Base-by-base conservation (phyloP, 1,139 yeast genomes). In the Nakaseomyces delphensis region DNA sequence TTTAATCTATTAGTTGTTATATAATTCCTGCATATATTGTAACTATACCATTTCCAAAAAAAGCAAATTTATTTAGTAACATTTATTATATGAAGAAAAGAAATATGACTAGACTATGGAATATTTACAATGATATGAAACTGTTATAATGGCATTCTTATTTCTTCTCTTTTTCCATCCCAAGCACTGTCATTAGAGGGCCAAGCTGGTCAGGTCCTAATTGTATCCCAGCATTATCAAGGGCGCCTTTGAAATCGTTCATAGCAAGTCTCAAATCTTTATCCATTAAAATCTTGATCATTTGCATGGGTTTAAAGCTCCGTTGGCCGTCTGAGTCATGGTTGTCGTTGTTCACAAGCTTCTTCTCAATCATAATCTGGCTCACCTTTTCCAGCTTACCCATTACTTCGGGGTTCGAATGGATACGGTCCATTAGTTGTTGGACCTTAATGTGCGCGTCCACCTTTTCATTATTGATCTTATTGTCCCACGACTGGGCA, bases 401-500 rank as follows among this genome's bases (percentile, higher is more conserved):
- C 38, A 48, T 49, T 2, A 55, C 52, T 13, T 41, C 43, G 11
- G 57, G 59, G 25, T 53, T 46, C 4, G 53, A 41, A 24, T 48
- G 46, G n/a, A 56, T 55, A n/a, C 49, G 47, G 29, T 52, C 54
- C 51, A 55, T 47, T 13, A 55, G 45, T 30, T 48, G 45, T 32
- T 53, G 53, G 11, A 55, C 56, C 41, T 53, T 49, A 31, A 52
- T 33, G 36, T 53, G 55, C 2, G 57, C 59, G 20, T 50, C 48
- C 4, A 50, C 36, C 32, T 51, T 48, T 9, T 49, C 50, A 20
- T 49, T 50, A 3, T 51, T 47, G 7, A 45, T 39, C 15, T 45
- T 48, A 33, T 45, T 44, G 42, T 55, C 59, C 59, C 59, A 55
- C 11, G 57, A 55, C 41, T 53, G 54, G 5, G 57, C 59, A 35